phyloP scores from a whole-genome alignment of 1,139 yeast genomes.

The Geotrichum candidum region DNA sequence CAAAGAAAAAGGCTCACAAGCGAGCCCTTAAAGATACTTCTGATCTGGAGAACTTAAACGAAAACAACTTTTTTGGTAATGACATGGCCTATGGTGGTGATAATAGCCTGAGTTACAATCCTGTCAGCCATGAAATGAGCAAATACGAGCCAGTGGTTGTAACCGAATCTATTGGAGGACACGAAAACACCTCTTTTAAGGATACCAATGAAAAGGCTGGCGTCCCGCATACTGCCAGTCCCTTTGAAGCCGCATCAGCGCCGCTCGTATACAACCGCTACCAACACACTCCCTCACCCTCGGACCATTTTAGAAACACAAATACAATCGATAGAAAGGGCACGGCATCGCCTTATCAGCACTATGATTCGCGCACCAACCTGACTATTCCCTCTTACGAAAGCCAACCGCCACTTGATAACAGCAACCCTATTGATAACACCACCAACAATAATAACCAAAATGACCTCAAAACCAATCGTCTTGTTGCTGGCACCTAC shows the following conservation, averaged over 20 bases:
- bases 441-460: neutral
- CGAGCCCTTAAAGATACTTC: conserved; percentile 27
- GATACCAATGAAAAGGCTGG: neutral
- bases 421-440: neutral
- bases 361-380: neutral
- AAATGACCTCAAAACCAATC: neutral
- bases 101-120: neutral
- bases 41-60: conserved; percentile 24
- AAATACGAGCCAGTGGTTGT: conserved; percentile 13
- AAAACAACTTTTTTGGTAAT: conserved; percentile 7
- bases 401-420: neutral
- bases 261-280: neutral
- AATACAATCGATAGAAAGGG: neutral
- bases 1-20: conserved; percentile 42
- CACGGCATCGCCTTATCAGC: neutral
- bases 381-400: neutral
- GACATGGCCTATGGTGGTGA: conserved; percentile 1
- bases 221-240: neutral
- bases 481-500: conserved; percentile 29
- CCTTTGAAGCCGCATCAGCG: neutral
- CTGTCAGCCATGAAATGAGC: neutral
- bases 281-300: neutral
- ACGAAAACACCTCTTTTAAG: neutral
- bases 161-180: conserved; percentile 1
- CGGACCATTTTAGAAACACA: neutral